phyloP scores from a whole-genome alignment of 1,284 basidiomycete species.

The Lignosus rhinocerotis region DNA sequence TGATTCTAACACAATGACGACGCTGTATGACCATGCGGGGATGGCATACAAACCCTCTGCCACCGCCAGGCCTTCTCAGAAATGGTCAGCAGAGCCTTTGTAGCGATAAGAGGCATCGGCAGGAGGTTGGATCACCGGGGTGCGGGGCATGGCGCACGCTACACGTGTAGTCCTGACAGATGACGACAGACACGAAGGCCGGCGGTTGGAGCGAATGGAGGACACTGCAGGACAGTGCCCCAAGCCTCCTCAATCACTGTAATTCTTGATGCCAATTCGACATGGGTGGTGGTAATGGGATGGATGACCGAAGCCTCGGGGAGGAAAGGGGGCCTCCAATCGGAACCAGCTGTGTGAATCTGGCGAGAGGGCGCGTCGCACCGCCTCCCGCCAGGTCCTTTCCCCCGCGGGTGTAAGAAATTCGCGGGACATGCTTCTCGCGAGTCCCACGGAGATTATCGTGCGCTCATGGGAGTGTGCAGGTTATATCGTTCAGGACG shows the following conservation, averaged over 20 bases:
- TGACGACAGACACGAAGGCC: background rate
- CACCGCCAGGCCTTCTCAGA: no score
- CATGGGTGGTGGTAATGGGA: slow-evolving; percentile 14
- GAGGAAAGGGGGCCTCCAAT: background rate
- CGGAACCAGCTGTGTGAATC: background rate
- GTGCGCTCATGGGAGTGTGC: no score
- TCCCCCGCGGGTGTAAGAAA: background rate
- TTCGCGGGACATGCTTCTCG: background rate
- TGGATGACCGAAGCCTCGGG: background rate
- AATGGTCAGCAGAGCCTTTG: background rate
- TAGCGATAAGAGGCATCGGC: background rate
- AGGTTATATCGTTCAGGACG: no score
- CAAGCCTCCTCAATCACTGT: slow-evolving; percentile 13
- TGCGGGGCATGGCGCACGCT: background rate
- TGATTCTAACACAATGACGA: background rate
- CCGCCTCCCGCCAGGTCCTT: background rate
- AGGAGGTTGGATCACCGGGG: background rate
- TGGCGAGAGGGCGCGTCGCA: background rate
- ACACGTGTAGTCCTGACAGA: background rate
- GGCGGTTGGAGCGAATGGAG: background rate
- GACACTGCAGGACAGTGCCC: slow-evolving; percentile 4
- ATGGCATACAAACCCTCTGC: background rate
- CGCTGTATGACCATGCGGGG: background rate
- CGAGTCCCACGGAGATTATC: background rate
- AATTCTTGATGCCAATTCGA: slow-evolving; percentile 20